These are phyloP conservation scores for Zygoascus ofunaensis DNA, from an alignment of 805 yeast genomes.

Conservation along the genomic window DNA sequence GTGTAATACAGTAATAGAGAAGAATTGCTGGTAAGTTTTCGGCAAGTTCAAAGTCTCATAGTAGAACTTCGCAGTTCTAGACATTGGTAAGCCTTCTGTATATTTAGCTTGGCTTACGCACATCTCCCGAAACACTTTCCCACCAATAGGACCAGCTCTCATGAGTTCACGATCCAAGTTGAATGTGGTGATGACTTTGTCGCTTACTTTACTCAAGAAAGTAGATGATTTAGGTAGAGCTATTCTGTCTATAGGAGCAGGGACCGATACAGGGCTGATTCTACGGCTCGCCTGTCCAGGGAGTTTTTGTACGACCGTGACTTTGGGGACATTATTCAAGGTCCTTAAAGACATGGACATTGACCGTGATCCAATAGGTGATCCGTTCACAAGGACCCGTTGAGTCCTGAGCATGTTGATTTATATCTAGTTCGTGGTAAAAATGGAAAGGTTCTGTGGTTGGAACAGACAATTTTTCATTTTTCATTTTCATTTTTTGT, in stretches of 20 bases:
- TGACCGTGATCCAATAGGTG: too few relatives aligned
- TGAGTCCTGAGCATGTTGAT: too few relatives aligned
- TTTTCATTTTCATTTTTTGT: too few relatives aligned
- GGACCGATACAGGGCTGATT: not conserved
- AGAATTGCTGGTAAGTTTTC: conserved; percentile 89
- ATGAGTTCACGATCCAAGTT: conserved; percentile 84
- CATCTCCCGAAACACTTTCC: conserved; percentile 74
- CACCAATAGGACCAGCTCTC: conserved; percentile 92
- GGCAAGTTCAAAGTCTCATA: conserved; percentile 79
- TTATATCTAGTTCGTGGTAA: too few relatives aligned
- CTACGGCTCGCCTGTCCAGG: not conserved
- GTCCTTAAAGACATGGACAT: too few relatives aligned
- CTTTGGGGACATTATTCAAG: not conserved
- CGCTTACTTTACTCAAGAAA: not conserved
- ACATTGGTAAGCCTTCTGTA: conserved; percentile 30
- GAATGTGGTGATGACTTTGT: conserved; percentile 34
- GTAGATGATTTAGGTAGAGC: conserved; percentile 1
- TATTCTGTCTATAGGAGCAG: not conserved
- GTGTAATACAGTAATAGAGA: conserved; percentile 82
- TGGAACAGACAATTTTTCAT: too few relatives aligned
- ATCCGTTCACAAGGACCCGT: too few relatives aligned
- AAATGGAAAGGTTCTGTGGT: too few relatives aligned
- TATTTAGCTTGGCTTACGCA: conserved; percentile 68
- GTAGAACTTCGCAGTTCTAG: conserved; percentile 71
- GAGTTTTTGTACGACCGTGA: not conserved